Percentiles rank a stretch among this genome's conserved stretches.
Evolutionary conservation across 257 asterid species (phyloP).

Genomic region (Solanum neorickii): DNA sequence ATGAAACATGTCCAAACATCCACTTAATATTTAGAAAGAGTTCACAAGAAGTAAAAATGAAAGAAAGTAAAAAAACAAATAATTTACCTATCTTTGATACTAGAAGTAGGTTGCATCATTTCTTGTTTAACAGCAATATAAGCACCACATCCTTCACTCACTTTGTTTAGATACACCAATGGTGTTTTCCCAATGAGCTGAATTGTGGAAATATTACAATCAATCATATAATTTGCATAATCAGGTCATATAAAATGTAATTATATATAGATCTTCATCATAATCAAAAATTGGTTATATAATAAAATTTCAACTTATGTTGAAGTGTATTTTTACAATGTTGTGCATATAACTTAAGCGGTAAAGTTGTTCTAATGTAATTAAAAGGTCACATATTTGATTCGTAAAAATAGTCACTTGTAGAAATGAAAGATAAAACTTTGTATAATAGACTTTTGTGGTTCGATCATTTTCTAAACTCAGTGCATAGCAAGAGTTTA

Average conservation of each 20-base stretch:
- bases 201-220: neutral
- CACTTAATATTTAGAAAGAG: neutral
- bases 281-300: neutral
- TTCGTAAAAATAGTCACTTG: neutral
- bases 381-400: neutral
- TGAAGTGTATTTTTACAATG: neutral
- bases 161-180: neutral
- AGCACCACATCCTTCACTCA: constrained; percentile 3
- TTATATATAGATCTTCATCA: neutral
- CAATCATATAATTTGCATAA: neutral
- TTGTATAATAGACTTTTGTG: neutral
- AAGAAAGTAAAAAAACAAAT: neutral
- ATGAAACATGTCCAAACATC: neutral
- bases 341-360: no score
- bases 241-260: neutral
- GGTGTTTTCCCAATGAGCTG: constrained; percentile 10
- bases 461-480: neutral
- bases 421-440: no score
- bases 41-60: neutral
- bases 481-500: neutral
- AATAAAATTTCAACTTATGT: neutral
- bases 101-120: neutral
- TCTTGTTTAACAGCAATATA: constrained; percentile 2
- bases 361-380: neutral
- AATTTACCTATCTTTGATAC: neutral